Evolutionary conservation across 805 yeast genomes (phyloP).

Genomic region (Starmerella vitae): DNA sequence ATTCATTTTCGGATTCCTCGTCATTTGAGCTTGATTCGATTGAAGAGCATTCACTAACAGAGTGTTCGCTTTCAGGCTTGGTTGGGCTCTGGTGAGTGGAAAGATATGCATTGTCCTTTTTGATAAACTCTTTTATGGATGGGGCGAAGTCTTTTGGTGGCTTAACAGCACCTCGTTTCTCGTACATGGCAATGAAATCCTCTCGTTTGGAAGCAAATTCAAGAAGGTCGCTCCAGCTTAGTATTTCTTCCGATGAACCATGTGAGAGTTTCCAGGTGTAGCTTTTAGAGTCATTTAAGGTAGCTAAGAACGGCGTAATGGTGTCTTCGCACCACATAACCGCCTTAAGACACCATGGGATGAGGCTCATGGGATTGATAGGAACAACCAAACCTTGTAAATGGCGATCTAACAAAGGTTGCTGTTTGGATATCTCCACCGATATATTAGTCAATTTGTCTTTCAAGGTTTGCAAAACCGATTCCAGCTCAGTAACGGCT

Average conservation of each 20-base stretch:
- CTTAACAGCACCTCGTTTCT: no score
- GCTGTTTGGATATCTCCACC: neutral
- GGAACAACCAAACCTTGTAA: neutral
- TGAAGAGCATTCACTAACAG: no score
- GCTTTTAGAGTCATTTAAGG: neutral
- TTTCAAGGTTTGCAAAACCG: neutral
- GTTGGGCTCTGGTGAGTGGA: neutral
- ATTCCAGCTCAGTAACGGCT: neutral
- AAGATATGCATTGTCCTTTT: neutral
- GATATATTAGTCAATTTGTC: no score
- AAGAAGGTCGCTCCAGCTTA: conserved; percentile 3
- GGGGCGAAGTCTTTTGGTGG: conserved; percentile 1
- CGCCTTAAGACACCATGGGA: neutral
- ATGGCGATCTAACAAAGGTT: neutral
- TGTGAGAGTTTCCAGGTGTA: neutral
- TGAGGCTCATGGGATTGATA: neutral
- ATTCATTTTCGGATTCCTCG: no score
- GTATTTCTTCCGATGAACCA: neutral
- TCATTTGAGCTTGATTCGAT: no score
- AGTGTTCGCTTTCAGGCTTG: neutral
- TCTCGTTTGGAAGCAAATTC: neutral
- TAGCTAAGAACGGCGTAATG: neutral
- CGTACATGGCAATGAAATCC: conserved; percentile 6
- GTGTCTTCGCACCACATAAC: neutral
- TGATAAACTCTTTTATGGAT: conserved; percentile 4